Evolutionary conservation across 23 red algal genomes (phyloP).

Genomic region (Gracilaria domingensis): DNA sequence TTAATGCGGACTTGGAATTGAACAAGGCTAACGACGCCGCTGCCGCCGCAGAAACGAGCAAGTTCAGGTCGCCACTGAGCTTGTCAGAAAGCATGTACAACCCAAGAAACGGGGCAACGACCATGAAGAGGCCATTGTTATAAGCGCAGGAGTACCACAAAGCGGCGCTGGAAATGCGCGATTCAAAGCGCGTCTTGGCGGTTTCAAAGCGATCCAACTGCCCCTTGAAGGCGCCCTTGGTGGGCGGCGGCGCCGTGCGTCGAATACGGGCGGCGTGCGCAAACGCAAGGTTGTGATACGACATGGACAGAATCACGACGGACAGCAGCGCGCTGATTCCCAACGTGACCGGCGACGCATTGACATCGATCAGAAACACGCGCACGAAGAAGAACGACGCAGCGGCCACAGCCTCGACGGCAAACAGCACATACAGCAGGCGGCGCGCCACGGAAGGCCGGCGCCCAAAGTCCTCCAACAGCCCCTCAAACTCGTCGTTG

Average conservation of each 20-base stretch:
- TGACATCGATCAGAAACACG: slow-evolving; percentile 66
- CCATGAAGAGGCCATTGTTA: slow-evolving; percentile 74
- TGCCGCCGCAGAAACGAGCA: slow-evolving; percentile 46
- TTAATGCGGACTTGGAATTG: slow-evolving; percentile 66
- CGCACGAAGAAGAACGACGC: slow-evolving; percentile 73
- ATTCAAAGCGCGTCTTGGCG: slow-evolving; percentile 42
- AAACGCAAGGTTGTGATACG: slow-evolving; percentile 77
- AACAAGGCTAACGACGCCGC: slow-evolving; percentile 66
- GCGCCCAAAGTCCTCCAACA: slow-evolving; percentile 76
- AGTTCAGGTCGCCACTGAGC: slow-evolving; percentile 63
- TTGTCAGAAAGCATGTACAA: slow-evolving; percentile 60
- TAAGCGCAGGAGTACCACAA: slow-evolving; percentile 65
- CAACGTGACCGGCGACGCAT: slow-evolving; percentile 55
- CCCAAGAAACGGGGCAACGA: slow-evolving; percentile 62
- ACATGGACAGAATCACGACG: slow-evolving; percentile 57
- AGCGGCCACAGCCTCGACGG: slow-evolving; percentile 32
- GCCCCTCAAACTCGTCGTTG: slow-evolving; percentile 66
- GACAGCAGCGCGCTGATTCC: slow-evolving; percentile 3
- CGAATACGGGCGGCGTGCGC: slow-evolving; percentile 59
- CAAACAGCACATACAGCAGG: slow-evolving; percentile 45
- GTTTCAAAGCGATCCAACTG: slow-evolving; percentile 15
- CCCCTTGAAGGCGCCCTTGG: slow-evolving; percentile 76
- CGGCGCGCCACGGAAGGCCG: slow-evolving; percentile 39
- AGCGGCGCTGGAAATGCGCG: slow-evolving; percentile 36
- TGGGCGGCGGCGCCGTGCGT: slow-evolving; percentile 53